These are phyloP conservation scores for Phytophthora ohioensis DNA, from an alignment of 352 stramenopile genomes.

Conservation along the genomic window DNA sequence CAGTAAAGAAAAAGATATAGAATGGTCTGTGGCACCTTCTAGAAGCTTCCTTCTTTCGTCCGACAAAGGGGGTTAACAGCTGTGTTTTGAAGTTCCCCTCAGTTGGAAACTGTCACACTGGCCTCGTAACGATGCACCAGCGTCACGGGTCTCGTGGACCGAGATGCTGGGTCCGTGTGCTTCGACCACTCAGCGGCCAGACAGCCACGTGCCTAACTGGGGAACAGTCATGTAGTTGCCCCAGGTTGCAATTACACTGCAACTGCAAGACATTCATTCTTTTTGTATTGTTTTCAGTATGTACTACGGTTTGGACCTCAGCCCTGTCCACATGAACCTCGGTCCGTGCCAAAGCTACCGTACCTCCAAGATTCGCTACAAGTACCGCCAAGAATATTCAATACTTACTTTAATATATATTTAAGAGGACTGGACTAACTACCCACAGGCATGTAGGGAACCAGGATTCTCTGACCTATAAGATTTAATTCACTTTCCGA, in stretches of 20 bases:
- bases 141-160: no score
- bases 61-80: no score
- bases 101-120: no score
- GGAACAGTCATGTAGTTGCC: background rate
- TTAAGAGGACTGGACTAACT: background rate
- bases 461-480: background rate
- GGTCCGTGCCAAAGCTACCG: background rate
- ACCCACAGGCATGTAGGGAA: background rate
- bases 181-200: no score
- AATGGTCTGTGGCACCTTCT: no score
- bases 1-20: no score
- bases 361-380: background rate
- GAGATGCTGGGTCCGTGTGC: no score
- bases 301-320: background rate
- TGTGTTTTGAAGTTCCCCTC: no score
- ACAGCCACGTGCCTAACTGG: background rate
- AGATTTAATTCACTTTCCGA: background rate
- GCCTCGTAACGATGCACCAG: no score
- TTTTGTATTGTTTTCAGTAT: background rate
- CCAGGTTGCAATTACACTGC: no score
- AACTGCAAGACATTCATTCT: background rate
- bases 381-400: background rate
- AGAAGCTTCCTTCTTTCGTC: no score
- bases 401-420: background rate
- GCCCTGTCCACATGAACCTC: background rate